Percentiles rank a stretch among this genome's conserved stretches.
Evolutionary conservation across 208 protist species (phyloP).

Genomic region (Trypanosoma conorhini): DNA sequence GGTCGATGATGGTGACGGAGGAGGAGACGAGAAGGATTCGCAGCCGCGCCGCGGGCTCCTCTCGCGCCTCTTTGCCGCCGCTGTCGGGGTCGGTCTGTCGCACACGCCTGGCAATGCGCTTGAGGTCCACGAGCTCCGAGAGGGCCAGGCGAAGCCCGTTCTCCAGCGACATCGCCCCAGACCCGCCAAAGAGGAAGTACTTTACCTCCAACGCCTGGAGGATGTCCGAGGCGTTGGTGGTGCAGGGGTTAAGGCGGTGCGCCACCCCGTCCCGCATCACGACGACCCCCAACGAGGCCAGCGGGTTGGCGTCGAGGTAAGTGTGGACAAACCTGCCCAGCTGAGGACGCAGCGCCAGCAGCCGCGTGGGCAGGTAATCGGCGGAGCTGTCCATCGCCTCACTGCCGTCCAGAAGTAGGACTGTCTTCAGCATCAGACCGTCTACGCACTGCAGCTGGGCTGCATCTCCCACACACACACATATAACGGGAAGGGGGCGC

Average conservation of each 20-base stretch:
- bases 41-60: conserved; percentile 31
- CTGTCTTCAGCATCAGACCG: conserved; percentile 60
- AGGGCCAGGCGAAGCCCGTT: conserved; percentile 80
- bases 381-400: conserved; percentile 77
- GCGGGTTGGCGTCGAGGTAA: conserved; percentile 71
- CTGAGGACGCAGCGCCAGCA: conserved; percentile 69
- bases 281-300: conserved; percentile 72
- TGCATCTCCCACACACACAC: not conserved
- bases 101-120: conserved; percentile 39
- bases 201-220: conserved; percentile 65
- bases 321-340: conserved; percentile 51
- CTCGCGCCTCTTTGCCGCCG: conserved; percentile 3
- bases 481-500: not conserved
- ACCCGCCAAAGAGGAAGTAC: conserved; percentile 80
- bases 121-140: conserved; percentile 75
- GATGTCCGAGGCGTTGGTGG: conserved; percentile 69
- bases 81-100: conserved; percentile 7
- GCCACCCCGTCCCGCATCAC: conserved; percentile 82
- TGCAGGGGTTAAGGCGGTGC: conserved; percentile 54
- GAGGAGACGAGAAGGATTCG: conserved; percentile 69
- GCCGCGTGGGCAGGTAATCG: conserved; percentile 85
- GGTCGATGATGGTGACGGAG: conserved; percentile 82
- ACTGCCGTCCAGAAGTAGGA: conserved; percentile 85
- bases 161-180: conserved; percentile 70
- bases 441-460: not conserved